Percentiles rank a stretch among this genome's conserved stretches.
phyloP scores from a whole-genome alignment of 1,284 basidiomycete genomes.

The Pulchroboletus neoregius region DNA sequence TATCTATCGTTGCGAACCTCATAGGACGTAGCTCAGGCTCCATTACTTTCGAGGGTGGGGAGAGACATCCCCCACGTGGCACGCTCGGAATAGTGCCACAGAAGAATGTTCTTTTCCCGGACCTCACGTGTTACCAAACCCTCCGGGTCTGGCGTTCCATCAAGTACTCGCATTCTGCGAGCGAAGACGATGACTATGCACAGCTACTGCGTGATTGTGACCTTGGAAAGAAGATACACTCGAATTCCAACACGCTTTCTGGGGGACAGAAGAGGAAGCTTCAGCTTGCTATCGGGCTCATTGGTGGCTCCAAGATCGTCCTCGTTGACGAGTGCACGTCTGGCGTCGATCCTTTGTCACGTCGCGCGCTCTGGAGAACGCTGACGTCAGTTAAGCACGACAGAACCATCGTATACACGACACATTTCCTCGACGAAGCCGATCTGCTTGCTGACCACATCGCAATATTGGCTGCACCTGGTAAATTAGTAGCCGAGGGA shows the following conservation, averaged over 20 bases:
- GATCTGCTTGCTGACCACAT: conserved; percentile 76
- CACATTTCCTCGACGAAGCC: conserved; percentile 78
- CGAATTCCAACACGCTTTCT: conserved; percentile 61
- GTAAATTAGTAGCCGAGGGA: conserved; percentile 68
- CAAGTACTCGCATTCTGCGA: conserved; percentile 50
- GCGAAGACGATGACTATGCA: conserved; percentile 44
- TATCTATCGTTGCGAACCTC: conserved; percentile 65
- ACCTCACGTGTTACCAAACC: conserved; percentile 71
- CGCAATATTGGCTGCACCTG: conserved; percentile 71
- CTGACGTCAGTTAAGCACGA: conserved; percentile 62
- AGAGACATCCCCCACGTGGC: conserved; percentile 50
- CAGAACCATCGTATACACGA: conserved; percentile 65
- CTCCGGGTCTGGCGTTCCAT: conserved; percentile 69
- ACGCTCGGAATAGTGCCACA: conserved; percentile 76
- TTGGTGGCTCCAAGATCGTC: conserved; percentile 71
- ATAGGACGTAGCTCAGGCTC: conserved; percentile 55
- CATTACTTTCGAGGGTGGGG: conserved; percentile 59
- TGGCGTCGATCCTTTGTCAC: conserved; percentile 75
- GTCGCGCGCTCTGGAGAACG: conserved; percentile 74
- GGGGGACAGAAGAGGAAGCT: conserved; percentile 83
- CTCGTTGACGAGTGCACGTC: conserved; percentile 78
- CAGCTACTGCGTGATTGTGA: conserved; percentile 69
- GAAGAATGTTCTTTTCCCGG: conserved; percentile 79
- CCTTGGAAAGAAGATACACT: conserved; percentile 60
- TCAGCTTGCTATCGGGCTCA: conserved; percentile 72